Percentiles rank a stretch among this genome's conserved stretches.
Evolutionary conservation across 1,284 basidiomycete species (phyloP).

Genomic region (Cutaneotrichosporon spelunceum): DNA sequence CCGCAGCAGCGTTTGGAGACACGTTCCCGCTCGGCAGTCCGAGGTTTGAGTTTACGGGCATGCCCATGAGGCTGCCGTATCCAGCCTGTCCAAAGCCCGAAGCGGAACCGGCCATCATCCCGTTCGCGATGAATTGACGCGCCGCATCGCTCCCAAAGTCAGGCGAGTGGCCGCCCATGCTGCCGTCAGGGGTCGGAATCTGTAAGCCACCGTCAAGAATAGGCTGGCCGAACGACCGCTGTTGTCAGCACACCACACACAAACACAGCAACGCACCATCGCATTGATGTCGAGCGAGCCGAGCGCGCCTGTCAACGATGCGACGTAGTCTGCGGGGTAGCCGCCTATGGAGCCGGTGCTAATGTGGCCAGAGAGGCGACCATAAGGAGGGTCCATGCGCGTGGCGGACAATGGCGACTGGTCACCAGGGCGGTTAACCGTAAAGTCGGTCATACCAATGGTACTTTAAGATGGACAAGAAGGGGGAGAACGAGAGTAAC

Average conservation of each 20-base stretch:
- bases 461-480: background rate
- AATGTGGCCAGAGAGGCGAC: slow-evolving; percentile 16
- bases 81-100: slow-evolving; percentile 17
- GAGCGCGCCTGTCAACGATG: slow-evolving; percentile 20
- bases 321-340: slow-evolving; percentile 23
- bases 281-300: slow-evolving; percentile 22
- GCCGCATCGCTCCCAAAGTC: slow-evolving; percentile 22
- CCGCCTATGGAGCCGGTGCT: slow-evolving; percentile 2
- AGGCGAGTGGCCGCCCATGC: slow-evolving; percentile 23
- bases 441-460: slow-evolving; percentile 22
- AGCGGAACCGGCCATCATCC: slow-evolving; percentile 9
- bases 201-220: slow-evolving; percentile 12
- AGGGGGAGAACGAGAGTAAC: slow-evolving; percentile 1
- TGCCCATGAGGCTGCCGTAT: slow-evolving; percentile 9
- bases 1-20: background rate
- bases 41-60: slow-evolving; percentile 11
- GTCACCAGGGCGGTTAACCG: slow-evolving; percentile 23
- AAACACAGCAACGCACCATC: slow-evolving; percentile 18
- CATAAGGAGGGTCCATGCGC: slow-evolving; percentile 20
- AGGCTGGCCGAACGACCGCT: slow-evolving; percentile 22
- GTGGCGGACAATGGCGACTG: slow-evolving; percentile 18
- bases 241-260: slow-evolving; percentile 2
- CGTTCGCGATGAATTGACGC: slow-evolving; percentile 15
- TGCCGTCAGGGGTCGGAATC: slow-evolving; percentile 15
- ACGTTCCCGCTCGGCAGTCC: background rate